Base-by-base conservation (phyloP, 148 eudicot genomes). In the Persicaria tinctoria region DNA sequence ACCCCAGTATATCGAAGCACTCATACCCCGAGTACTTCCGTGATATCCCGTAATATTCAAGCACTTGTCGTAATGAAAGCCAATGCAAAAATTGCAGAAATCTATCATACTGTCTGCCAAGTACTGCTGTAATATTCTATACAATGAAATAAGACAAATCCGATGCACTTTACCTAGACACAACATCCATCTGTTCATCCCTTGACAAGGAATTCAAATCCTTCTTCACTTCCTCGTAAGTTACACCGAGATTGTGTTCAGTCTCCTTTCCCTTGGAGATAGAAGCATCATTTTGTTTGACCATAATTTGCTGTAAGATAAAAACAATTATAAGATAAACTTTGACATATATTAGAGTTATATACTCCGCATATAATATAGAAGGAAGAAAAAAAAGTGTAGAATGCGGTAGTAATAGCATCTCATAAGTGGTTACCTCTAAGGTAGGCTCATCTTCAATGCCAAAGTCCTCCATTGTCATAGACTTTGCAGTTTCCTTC, bases 101-200 rank as follows among this genome's bases (percentile, higher is more conserved):
- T 48, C 46, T 38, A 64, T 13, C 17, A n/a, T 32, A 5, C 47
- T 38, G 46, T 64, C 70, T 64, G 14, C 47, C 70, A 64, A 60
- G 41, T 13, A 23, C 9, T 23, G 9, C 14, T 45, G 1, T 18
- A 27, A 60, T 60, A 60, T 17, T 3, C 27, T 17, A 57, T 8
- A 17, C 44, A 66, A 9, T 38, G 47, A 70, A 73, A 4, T 51
- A 8, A 14, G 59, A 51, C 48, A 44, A 71, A 77, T 78, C 9
- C 38, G 41, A 32, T 9, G 72, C 46, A 47, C 44, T 76, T 77
- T 64, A 90, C 99, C 92, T 92, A 69, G 84, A 85, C 44, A 95
- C 89, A 78, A 86, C 84, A 82, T 88, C 99, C 99, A 95, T 95
- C 76, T 87, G 94, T 80, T 95, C 99, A 73, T 95, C 93, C 84